These are phyloP conservation scores for Cardiospermum halicacabum DNA, from an alignment of 345 rosid species.

Conservation along the genomic window DNA sequence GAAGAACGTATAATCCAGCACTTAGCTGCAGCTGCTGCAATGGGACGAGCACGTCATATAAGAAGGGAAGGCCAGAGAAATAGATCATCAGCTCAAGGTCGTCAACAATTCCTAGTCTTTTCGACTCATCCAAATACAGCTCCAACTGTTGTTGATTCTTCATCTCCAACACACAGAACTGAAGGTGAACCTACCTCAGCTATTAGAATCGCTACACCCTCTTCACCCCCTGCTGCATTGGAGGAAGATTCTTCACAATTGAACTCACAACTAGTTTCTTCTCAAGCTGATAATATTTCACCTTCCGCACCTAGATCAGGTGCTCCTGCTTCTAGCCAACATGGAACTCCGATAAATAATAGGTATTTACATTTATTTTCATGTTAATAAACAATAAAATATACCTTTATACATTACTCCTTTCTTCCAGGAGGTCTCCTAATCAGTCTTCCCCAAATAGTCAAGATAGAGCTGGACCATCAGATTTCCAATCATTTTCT, in stretches of 20 bases:
- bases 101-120: conserved; percentile 72
- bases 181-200: conserved; percentile 47
- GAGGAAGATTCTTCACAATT: conserved; percentile 44
- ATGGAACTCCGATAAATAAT: conserved; percentile 24
- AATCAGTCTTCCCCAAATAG: conserved; percentile 48
- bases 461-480: conserved; percentile 87
- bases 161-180: conserved; percentile 51
- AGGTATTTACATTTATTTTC: conserved; percentile 35
- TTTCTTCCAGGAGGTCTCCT: conserved; percentile 37
- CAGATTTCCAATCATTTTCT: conserved; percentile 81
- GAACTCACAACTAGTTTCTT: conserved; percentile 23
- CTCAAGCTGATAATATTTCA: conserved; percentile 36
- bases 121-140: conserved; percentile 57
- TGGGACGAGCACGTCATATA: conserved; percentile 82
- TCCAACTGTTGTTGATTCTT: conserved; percentile 40
- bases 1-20: conserved; percentile 97
- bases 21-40: conserved; percentile 94
- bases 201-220: conserved; percentile 34
- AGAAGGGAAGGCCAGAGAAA: conserved; percentile 84
- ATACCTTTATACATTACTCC: conserved; percentile 5
- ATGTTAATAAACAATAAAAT: neutral
- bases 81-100: conserved; percentile 67
- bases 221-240: conserved; percentile 30
- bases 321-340: conserved; percentile 29
- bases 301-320: conserved; percentile 49